Evolutionary conservation across 768 basidiomycete genomes (phyloP), one percentile per base, ranked within the genome.

Genomic region (Trametes maxima): DNA sequence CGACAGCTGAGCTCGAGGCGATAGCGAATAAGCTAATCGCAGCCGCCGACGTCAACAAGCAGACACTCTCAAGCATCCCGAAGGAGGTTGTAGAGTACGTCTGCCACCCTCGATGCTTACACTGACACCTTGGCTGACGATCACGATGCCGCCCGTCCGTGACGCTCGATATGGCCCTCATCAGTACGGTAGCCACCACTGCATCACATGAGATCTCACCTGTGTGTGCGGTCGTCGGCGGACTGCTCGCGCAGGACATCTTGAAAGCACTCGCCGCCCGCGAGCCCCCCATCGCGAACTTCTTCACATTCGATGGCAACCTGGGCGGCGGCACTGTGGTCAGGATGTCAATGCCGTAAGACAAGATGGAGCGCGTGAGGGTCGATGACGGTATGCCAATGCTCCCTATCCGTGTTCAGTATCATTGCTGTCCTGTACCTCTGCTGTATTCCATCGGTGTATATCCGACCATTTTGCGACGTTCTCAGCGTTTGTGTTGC

Each of bases 191-290:
- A 43, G 78, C 87, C 5, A 80, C 77, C 14, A 86, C 89, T n/a
- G 88, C 92, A 7, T 75, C 77, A 19, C 86, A 90, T 72, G 94
- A 96, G 71, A 93, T 98, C 76, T 89, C 94, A 0, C 94, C 97
- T 0, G 88, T 94, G 1, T 93, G 94, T 71, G 97, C 97, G 0
- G 90, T 99, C 37, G 81, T 99, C 40, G 97, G 97, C 25, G 97
- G 97, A 22, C 84, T 98, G 76, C 78, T 98, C 14, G 95, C 88
- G 1, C 97, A 98, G 73, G 97, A 99, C 72, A 89, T 98, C 53
- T 79, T 99, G 42, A 95, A 97, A 72, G 86, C 93, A 0, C 80
- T 98, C 40, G 90, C 89, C 57, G 92, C 89, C 57, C 88, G 94
- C 52, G 97, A 98, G 68, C 85, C 91, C 25, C 96, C 96, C 4